Evolutionary conservation across 179 eudicot genomes (phyloP).

Genomic region (Amaranthus tricolor): DNA sequence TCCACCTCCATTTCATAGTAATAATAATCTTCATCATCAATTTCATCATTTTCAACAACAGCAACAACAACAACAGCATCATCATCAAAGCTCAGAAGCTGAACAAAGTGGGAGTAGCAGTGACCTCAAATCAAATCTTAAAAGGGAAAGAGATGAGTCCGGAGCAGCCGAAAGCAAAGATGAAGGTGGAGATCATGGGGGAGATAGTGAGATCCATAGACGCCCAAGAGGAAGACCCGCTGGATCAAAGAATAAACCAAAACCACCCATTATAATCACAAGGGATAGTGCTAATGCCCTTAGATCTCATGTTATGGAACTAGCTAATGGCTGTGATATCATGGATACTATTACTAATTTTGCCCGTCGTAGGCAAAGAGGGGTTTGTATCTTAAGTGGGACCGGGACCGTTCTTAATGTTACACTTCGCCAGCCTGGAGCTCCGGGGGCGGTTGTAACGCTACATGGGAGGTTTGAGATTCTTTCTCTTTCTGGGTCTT

Average conservation of each 20-base stretch:
- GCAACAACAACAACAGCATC: slow-evolving; percentile 27
- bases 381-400: slow-evolving; percentile 71
- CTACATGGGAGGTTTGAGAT: slow-evolving; percentile 86
- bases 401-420: slow-evolving; percentile 75
- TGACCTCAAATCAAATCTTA: slow-evolving; percentile 33
- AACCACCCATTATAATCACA: slow-evolving; percentile 85
- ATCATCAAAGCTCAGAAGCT: slow-evolving; percentile 31
- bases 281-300: slow-evolving; percentile 86
- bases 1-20: slow-evolving; percentile 42
- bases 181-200: slow-evolving; percentile 7
- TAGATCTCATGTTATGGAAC: slow-evolving; percentile 85
- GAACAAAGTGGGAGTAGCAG: slow-evolving; percentile 50
- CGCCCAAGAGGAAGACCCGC: slow-evolving; percentile 81
- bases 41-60: slow-evolving; percentile 37
- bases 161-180: slow-evolving; percentile 24
- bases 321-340: slow-evolving; percentile 69
- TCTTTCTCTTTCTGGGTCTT: slow-evolving; percentile 67
- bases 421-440: slow-evolving; percentile 64
- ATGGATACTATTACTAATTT: slow-evolving; percentile 58
- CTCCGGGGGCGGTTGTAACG: slow-evolving; percentile 67
- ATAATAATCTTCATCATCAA: slow-evolving; percentile 33
- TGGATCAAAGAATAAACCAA: slow-evolving; percentile 95
- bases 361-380: slow-evolving; percentile 67
- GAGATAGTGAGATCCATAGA: slow-evolving; percentile 36
- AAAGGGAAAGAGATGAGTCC: slow-evolving; percentile 44